Evolutionary conservation across 306 rosid genomes (phyloP).

Genomic region (Casuarina cunninghamiana): DNA sequence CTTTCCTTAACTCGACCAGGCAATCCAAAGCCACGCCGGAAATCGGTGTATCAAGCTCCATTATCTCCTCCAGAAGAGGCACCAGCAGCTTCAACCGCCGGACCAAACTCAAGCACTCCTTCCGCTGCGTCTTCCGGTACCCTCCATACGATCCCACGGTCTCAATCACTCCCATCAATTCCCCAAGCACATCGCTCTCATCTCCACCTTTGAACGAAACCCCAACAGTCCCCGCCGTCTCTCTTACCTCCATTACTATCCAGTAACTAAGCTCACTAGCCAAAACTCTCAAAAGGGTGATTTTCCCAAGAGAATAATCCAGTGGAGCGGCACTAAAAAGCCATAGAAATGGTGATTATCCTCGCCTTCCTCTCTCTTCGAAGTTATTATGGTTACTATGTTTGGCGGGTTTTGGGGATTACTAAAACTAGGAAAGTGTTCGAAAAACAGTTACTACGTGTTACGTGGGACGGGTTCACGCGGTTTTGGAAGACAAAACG

Average conservation of each 20-base stretch:
- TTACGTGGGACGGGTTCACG: slow-evolving; percentile 28
- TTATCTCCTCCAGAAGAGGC: slow-evolving; percentile 72
- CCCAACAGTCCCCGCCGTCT: slow-evolving; percentile 6
- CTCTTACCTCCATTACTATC: slow-evolving; percentile 41
- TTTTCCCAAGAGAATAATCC: slow-evolving; percentile 22
- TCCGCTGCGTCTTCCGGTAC: slow-evolving; percentile 50
- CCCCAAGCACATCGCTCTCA: slow-evolving; percentile 32
- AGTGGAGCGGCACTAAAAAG: neutral
- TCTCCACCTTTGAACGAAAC: slow-evolving; percentile 11
- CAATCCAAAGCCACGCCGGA: slow-evolving; percentile 31
- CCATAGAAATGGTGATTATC: neutral
- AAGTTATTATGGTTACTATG: neutral
- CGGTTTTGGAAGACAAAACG: slow-evolving; percentile 36
- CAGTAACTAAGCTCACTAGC: neutral
- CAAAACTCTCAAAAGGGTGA: neutral
- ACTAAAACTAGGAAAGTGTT: slow-evolving; percentile 1
- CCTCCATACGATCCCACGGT: slow-evolving; percentile 56
- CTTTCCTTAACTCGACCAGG: slow-evolving; percentile 52
- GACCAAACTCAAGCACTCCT: slow-evolving; percentile 68
- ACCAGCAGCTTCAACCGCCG: slow-evolving; percentile 68
- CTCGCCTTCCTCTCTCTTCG: neutral
- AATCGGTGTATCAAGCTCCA: slow-evolving; percentile 42
- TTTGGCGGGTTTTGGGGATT: slow-evolving; percentile 30
- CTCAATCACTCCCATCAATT: slow-evolving; percentile 53
- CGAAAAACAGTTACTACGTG: slow-evolving; percentile 21